Conservation (phyloP, 148 eudicot genomes). For the Polygonum maritimum region DNA sequence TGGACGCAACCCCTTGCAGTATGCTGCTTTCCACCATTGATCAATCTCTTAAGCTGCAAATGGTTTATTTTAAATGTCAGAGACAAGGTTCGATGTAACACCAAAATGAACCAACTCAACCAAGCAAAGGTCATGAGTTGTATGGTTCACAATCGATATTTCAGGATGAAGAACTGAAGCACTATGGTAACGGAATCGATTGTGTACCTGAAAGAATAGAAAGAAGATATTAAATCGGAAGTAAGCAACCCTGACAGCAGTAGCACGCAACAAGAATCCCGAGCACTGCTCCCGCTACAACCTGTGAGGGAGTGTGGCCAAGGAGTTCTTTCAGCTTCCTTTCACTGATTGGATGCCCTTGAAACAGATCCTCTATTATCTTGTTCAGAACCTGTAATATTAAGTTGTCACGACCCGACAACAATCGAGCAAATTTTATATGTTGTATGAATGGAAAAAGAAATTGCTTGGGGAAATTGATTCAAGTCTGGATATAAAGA, state of each 20-base stretch:
- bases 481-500: neutral
- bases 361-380: slow-evolving; percentile 82
- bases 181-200: neutral
- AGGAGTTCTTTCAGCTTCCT: slow-evolving; percentile 9
- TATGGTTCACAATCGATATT: neutral
- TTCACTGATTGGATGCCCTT: slow-evolving; percentile 85
- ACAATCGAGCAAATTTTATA: neutral
- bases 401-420: neutral
- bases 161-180: neutral
- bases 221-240: neutral
- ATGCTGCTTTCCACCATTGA: neutral
- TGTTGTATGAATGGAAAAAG: neutral
- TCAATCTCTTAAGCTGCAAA: neutral
- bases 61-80: neutral
- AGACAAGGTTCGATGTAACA: no score
- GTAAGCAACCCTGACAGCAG: slow-evolving; percentile 7
- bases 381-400: slow-evolving; percentile 63
- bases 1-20: neutral
- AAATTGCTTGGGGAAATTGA: neutral
- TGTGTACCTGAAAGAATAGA: neutral
- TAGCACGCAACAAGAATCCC: slow-evolving; percentile 7
- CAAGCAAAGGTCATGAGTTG: neutral
- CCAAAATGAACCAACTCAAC: no score
- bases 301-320: slow-evolving; percentile 10
- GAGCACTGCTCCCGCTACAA: slow-evolving; percentile 6